Evolutionary conservation across 1,284 basidiomycete genomes (phyloP), one percentile per base, ranked within the genome.

Genomic region (Hypsizygus ulmarius): DNA sequence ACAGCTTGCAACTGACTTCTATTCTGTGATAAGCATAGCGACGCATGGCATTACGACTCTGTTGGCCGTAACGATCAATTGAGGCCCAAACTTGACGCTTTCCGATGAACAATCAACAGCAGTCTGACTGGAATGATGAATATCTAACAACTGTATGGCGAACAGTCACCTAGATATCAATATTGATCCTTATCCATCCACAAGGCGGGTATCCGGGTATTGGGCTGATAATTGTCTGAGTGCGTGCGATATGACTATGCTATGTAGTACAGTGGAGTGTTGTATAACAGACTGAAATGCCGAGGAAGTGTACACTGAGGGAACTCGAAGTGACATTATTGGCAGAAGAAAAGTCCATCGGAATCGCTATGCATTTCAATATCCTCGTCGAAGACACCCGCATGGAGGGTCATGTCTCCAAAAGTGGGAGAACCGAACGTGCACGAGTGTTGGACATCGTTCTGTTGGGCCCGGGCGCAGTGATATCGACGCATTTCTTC

Each of bases 31-130:
- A 68, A 66, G 57, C 43, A 71, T 70, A 41, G 66, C 67, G 9
- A 62, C 59, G 18, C 69, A 70, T 52, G 69, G 68, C 11, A 59
- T 65, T 38, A 61, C 60, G 5, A 63, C 63, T 6, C 51, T 71
- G 16, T 54, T 71, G 39, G 69, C 65, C 1, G 63, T 71, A 16
- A 62, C 55, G 9, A 60, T 64, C 21, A 47, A 51, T 7, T 60
- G 56, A 46, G 14, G n/a, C 8, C n/a, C 43, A 11, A 11, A 6
- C 16, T 33, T n/a, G n/a, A n/a, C n/a, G 25, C 16, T 25, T 29
- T 18, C 25, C 15, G 21, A 25, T 7, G 21, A 25, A 25, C 21
- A 25, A 25, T 25, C 21, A 25, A 25, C 7, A 25, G n/a, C n/a
- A n/a, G n/a, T n/a, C n/a, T 25, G 21, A 25, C 21, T 4, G 21